Evolutionary conservation across 176 grass and related monocot species (phyloP), one percentile per base, ranked within the genome.

Genomic region (Luzula sylvatica): DNA sequence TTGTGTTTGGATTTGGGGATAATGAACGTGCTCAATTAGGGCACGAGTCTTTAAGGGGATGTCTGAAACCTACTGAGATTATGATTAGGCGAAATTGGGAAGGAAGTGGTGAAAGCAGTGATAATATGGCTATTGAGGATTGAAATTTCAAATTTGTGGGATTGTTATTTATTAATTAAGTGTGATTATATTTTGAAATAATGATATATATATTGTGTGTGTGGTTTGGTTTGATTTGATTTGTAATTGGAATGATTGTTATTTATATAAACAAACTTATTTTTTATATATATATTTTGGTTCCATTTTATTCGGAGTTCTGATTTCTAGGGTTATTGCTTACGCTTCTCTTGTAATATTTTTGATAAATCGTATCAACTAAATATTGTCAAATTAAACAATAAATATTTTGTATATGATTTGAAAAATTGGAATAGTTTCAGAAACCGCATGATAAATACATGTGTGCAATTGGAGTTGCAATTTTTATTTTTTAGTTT

Each of bases 11-110:
- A 12, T 98, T 98, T 60, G 93, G 93, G 15, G 93, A 98, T 53
- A 98, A 98, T 35, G 93, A 98, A 65, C 71, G 93, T 42, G 93
- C 86, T 13, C 93, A 98, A 43, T 82, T 98, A 18, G 93, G 93
- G 23, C 93, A 98, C 7, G 93, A 98, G 38, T 72, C 38, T 45
- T 80, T 98, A 26, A 67, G 93, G 17, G 82, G 38, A 15, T 98
- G 86, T 68, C 71, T 92, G 52, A 98, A 92, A 55, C 93, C 93
- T 49, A 98, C 82, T 0, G 93, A 98, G 66, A 98, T 98, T 72
- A 53, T 80, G 72, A 77, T 78, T 80, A 47, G 77, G 77, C 61
- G 66, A 40, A 26, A 68, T 35, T 35, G 5, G 30, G 5, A 83
- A 52, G 74, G 82, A 67, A 50, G 42, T 30, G 15, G 20, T 43